Evolutionary conservation across 768 basidiomycete species (phyloP), one percentile per base, ranked within the genome.

Genomic region (Hydnomerulius pinastri): DNA sequence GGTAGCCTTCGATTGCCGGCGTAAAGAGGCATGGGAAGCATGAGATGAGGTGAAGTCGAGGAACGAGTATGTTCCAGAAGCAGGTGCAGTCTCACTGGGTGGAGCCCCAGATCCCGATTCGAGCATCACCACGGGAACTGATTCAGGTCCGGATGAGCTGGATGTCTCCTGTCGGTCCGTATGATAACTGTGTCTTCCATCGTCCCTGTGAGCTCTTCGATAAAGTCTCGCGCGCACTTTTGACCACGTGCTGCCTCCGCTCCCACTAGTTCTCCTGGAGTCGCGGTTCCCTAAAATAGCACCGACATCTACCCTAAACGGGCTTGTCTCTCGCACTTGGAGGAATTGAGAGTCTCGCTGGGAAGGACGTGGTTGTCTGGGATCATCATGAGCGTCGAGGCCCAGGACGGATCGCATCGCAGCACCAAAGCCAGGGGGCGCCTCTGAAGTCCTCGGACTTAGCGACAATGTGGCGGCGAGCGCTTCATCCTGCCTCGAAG

Each of bases 381-480:
- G 10, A 20, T 30, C 23, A 43, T 57, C 43, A 10, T 43, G 60
- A 11, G 48, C 50, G 9, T 44, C 43, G 30, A 29, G 29, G n/a
- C 28, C 46, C 28, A 18, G 25, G 17, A 51, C 45, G 4, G 63
- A 42, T 43, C 7, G 32, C 39, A 13, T 18, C 30, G 33, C 43
- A 8, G 20, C 23, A 35, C 30, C 51, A 44, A 42, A 38, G 18
- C 43, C 8, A 42, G 46, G 44, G 46, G 38, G 44, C 17, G 57
- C 67, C 57, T 73, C 68, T 13, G 69, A 69, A 5, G 70, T 78
- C 24, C 78, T 71, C 5, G 78, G 78, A 49, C 77, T 77, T 49
- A 80, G 58, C 39, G 64, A 72, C 35, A 77, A 66, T 4, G 77
- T 61, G 2, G 77, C 77, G 25, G 72, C 71, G 24, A 74, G 72